Evolutionary conservation across 306 rosid genomes (phyloP).

Genomic region (Geum urbanum): DNA sequence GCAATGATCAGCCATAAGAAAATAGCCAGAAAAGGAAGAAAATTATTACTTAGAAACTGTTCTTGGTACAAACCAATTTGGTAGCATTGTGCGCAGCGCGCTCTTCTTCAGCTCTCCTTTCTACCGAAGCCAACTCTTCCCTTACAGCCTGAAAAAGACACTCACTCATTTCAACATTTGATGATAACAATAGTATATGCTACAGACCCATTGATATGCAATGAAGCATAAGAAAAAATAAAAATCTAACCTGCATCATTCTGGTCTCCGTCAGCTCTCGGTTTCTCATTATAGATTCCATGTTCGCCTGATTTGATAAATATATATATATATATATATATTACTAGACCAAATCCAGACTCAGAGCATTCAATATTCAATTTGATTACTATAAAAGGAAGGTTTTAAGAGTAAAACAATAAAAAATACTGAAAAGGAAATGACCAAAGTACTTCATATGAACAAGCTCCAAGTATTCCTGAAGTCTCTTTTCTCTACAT

Average conservation of each 20-base stretch:
- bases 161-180: conserved; percentile 18
- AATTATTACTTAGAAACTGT: conserved; percentile 3
- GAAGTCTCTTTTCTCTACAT: background rate
- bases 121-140: conserved; percentile 89
- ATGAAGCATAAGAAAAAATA: conserved; percentile 24
- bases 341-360: conserved; percentile 27
- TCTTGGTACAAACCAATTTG: conserved; percentile 61
- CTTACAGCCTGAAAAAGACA: conserved; percentile 59
- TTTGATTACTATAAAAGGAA: background rate
- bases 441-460: background rate
- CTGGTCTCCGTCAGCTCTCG: conserved; percentile 91
- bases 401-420: background rate
- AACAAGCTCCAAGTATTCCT: conserved; percentile 3
- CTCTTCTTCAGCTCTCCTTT: conserved; percentile 98
- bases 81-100: conserved; percentile 84
- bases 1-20: conserved; percentile 24
- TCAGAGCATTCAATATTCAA: conserved; percentile 9
- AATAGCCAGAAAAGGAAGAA: conserved; percentile 15
- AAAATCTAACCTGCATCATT: conserved; percentile 87
- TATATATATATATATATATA: too few relatives aligned
- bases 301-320: conserved; percentile 67
- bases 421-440: background rate
- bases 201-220: conserved; percentile 22
- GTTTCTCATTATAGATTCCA: conserved; percentile 93
- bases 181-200: conserved; percentile 15